phyloP scores from a whole-genome alignment of 306 rosid species.

The Corylus avellana region DNA sequence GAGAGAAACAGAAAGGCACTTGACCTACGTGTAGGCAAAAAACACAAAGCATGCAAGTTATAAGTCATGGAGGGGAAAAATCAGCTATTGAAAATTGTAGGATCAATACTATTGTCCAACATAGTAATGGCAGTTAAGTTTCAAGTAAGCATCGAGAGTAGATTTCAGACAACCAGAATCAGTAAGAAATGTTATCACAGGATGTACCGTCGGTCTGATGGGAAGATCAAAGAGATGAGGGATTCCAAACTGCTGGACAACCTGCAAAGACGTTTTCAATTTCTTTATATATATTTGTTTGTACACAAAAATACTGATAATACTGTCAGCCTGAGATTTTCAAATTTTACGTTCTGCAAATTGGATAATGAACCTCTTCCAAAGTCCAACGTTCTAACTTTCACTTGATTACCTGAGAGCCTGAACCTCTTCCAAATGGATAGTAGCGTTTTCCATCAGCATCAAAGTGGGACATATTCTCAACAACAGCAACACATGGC shows the following conservation, averaged over 20 bases:
- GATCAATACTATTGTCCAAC: background rate
- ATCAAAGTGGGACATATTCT: slow-evolving; percentile 97
- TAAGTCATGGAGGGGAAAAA: background rate
- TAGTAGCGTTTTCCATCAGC: slow-evolving; percentile 93
- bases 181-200: slow-evolving; percentile 11
- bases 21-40: background rate
- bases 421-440: slow-evolving; percentile 97
- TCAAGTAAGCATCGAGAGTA: background rate
- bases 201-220: slow-evolving; percentile 84
- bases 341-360: background rate
- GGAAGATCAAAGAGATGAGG: slow-evolving; percentile 98
- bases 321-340: slow-evolving; percentile 7
- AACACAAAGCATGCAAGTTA: background rate
- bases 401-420: slow-evolving; percentile 69
- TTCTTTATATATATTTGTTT: slow-evolving; percentile 15
- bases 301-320: slow-evolving; percentile 6
- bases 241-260: slow-evolving; percentile 94
- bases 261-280: slow-evolving; percentile 56
- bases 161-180: background rate
- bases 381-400: slow-evolving; percentile 21
- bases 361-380: slow-evolving; percentile 64
- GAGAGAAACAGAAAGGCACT: background rate
- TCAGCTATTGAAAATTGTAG: background rate
- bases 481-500: slow-evolving; percentile 97
- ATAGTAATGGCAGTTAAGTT: background rate